phyloP scores from a whole-genome alignment of 345 rosid genomes.

The Crucihimalaya himalaica region DNA sequence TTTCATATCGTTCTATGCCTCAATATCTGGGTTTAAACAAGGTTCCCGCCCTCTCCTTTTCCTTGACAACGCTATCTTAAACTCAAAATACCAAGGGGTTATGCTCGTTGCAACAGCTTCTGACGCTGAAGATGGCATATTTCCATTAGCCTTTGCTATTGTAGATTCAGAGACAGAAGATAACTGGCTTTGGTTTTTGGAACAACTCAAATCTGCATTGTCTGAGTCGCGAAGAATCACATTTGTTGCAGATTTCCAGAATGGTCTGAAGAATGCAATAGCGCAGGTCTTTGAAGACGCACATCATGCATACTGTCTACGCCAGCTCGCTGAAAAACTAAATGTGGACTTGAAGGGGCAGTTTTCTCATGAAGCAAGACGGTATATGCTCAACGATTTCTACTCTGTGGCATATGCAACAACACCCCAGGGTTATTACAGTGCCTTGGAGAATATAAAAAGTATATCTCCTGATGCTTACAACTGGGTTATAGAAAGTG shows the following conservation, averaged over 20 bases:
- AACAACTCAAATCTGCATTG: slow-evolving; percentile 67
- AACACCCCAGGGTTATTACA: slow-evolving; percentile 60
- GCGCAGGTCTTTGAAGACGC: slow-evolving; percentile 71
- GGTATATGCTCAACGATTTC: slow-evolving; percentile 75
- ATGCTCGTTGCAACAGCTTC: slow-evolving; percentile 71
- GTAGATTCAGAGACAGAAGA: slow-evolving; percentile 83
- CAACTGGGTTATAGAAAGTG: slow-evolving; percentile 78
- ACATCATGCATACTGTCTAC: slow-evolving; percentile 77
- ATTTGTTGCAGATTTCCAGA: slow-evolving; percentile 78
- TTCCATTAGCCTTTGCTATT: slow-evolving; percentile 81
- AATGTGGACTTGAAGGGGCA: slow-evolving; percentile 73
- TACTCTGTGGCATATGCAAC: slow-evolving; percentile 79
- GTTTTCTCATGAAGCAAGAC: slow-evolving; percentile 92
- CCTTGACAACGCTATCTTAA: slow-evolving; percentile 67
- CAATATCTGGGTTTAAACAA: slow-evolving; percentile 74
- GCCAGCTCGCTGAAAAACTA: slow-evolving; percentile 78
- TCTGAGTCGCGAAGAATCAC: slow-evolving; percentile 59
- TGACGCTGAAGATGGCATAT: slow-evolving; percentile 82
- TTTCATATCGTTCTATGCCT: slow-evolving; percentile 83
- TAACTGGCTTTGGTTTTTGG: slow-evolving; percentile 86
- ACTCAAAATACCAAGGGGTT: slow-evolving; percentile 81
- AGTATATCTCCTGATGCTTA: slow-evolving; percentile 81
- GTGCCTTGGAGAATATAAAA: slow-evolving; percentile 62
- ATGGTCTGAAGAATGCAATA: slow-evolving; percentile 68
- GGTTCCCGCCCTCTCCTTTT: slow-evolving; percentile 93